Percentiles rank a stretch among this genome's conserved stretches.
Conservation (phyloP, 441 rosid species). For the Jatropha podagrica region DNA sequence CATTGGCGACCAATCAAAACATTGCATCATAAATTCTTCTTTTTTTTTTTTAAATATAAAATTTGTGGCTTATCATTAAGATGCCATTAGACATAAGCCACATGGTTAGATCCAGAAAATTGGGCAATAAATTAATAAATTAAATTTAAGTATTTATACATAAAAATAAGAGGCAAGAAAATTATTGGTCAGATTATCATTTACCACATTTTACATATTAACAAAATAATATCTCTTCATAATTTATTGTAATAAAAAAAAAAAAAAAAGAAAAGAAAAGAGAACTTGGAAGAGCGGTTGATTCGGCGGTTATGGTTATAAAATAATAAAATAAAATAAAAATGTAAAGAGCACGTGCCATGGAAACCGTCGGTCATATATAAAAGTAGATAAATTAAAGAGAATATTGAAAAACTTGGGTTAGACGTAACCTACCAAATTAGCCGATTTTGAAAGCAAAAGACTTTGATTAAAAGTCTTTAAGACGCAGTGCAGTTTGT, state of each 20-base stretch:
- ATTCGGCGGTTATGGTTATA: no score
- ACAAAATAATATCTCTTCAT: no score
- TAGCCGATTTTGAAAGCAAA: conserved; percentile 18
- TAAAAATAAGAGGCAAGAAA: no score
- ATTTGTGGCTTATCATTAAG: not conserved
- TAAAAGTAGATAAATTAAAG: not conserved
- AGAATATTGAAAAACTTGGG: conserved; percentile 14
- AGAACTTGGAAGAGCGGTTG: not conserved
- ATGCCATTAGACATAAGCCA: not conserved
- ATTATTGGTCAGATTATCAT: no score
- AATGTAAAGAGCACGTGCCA: conserved; percentile 7
- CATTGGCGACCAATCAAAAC: not conserved
- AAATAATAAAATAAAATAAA: no score
- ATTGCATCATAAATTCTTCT: no score
- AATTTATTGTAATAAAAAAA: no score
- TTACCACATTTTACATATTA: no score
- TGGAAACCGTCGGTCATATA: not conserved
- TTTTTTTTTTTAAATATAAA: not conserved
- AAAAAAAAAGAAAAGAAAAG: not conserved
- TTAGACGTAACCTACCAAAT: conserved; percentile 14
- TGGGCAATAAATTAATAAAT: not conserved
- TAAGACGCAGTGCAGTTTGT: not conserved
- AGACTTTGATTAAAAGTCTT: not conserved
- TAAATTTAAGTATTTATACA: no score
- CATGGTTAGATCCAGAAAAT: conserved; percentile 15